These are phyloP conservation scores for Neurospora cerealis DNA, from an alignment of 495 filamentous ascomycete species.

Conservation along the genomic window DNA sequence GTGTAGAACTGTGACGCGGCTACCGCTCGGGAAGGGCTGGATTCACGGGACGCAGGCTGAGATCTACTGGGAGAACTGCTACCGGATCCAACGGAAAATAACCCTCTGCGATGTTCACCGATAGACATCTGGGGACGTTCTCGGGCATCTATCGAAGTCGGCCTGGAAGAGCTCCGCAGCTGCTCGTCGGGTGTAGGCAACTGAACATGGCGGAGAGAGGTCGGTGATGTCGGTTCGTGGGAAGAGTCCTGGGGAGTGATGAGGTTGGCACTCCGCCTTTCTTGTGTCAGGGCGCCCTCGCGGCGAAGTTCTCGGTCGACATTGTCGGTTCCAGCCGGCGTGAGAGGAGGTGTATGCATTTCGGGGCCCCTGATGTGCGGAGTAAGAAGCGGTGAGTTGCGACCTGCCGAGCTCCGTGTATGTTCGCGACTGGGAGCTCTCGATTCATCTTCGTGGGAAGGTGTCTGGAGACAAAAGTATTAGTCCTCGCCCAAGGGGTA, in stretches of 20 bases:
- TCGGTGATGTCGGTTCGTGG: slow-evolving; percentile 27
- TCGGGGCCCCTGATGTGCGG: slow-evolving; percentile 40
- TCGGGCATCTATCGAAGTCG: slow-evolving; percentile 30
- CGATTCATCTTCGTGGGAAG: slow-evolving; percentile 34
- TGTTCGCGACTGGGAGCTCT: slow-evolving; percentile 23
- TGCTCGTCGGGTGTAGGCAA: slow-evolving; percentile 8
- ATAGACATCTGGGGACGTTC: slow-evolving; percentile 19
- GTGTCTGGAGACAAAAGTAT: slow-evolving; percentile 23
- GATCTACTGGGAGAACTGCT: slow-evolving; percentile 55
- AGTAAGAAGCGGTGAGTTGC: slow-evolving; percentile 32
- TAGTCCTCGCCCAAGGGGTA: neutral
- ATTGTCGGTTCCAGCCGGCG: slow-evolving; percentile 60
- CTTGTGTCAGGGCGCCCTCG: slow-evolving; percentile 17
- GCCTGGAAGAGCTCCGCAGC: slow-evolving; percentile 23
- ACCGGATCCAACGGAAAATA: slow-evolving; percentile 56
- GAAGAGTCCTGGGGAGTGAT: slow-evolving; percentile 50
- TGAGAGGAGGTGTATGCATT: slow-evolving; percentile 83
- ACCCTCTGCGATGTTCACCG: slow-evolving; percentile 48
- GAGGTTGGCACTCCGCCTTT: slow-evolving; percentile 40
- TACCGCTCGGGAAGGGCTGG: slow-evolving; percentile 51
- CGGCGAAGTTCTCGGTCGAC: slow-evolving; percentile 21
- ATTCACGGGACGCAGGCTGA: slow-evolving; percentile 52
- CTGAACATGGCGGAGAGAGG: slow-evolving; percentile 10
- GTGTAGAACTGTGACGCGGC: slow-evolving; percentile 48
- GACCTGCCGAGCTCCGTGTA: slow-evolving; percentile 26